These are phyloP conservation scores for Discostella stelligeroides DNA, from an alignment of 108 stramenopile species.

Conservation along the genomic window DNA sequence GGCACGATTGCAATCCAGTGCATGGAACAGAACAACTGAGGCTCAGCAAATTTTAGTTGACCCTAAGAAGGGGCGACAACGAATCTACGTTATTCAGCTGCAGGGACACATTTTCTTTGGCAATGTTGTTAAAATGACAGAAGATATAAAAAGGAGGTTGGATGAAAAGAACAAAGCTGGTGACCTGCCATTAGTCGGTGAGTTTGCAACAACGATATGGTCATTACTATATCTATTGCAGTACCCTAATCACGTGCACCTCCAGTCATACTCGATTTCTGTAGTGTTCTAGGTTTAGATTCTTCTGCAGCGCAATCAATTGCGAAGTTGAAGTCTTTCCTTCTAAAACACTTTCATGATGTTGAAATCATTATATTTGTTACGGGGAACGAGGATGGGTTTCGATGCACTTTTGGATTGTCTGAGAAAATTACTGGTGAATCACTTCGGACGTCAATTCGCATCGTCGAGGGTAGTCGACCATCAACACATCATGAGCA, in stretches of 20 bases:
- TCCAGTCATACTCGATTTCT: conserved; percentile 65
- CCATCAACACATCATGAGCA: conserved; percentile 10
- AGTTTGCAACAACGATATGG: too few relatives aligned
- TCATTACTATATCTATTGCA: too few relatives aligned
- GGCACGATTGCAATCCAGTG: conserved; percentile 58
- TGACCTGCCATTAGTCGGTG: conserved; percentile 33
- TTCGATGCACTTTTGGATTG: conserved; percentile 61
- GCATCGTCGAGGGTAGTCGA: conserved; percentile 9
- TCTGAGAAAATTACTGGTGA: conserved; percentile 34
- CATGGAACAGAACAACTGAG: conserved; percentile 49
- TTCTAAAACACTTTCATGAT: conserved; percentile 40
- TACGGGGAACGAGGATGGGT: conserved; percentile 61
- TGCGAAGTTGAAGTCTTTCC: conserved; percentile 57
- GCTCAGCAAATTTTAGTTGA: conserved; percentile 57
- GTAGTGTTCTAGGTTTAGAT: conserved; percentile 70
- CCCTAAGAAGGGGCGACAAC: conserved; percentile 44
- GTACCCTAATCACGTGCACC: too few relatives aligned
- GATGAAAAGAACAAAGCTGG: conserved; percentile 23
- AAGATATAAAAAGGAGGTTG: conserved; percentile 51
- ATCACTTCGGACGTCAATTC: neutral
- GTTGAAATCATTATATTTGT: conserved; percentile 63
- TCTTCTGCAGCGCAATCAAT: conserved; percentile 73
- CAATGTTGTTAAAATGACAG: conserved; percentile 60
- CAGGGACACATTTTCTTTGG: conserved; percentile 79
- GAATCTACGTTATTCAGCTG: conserved; percentile 65